Conservation (phyloP, 1,139 yeast genomes). For the Blastobotrys capitulatus region DNA sequence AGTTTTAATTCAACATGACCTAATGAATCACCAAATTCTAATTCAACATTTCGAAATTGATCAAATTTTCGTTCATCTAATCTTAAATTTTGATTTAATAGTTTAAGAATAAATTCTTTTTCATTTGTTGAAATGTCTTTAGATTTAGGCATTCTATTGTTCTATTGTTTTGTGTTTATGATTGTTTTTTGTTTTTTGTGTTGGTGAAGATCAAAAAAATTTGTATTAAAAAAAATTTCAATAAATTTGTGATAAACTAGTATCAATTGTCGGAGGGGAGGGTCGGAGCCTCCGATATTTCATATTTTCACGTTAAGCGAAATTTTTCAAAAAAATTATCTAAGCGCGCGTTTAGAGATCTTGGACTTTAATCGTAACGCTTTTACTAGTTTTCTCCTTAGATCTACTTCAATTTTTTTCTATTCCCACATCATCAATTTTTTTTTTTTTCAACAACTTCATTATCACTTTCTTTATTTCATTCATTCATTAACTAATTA, state of each 20-base stretch:
- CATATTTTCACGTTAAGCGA: too few relatives aligned
- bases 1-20: slow-evolving; percentile 77
- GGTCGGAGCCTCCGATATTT: too few relatives aligned
- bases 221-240: too few relatives aligned
- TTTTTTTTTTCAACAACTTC: not conserved
- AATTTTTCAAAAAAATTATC: too few relatives aligned
- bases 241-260: not conserved
- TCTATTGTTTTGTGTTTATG: not conserved
- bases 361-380: too few relatives aligned
- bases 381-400: too few relatives aligned
- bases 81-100: slow-evolving; percentile 54
- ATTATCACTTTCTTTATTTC: not conserved
- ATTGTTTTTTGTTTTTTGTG: not conserved
- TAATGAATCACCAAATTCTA: slow-evolving; percentile 60
- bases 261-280: too few relatives aligned
- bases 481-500: not conserved
- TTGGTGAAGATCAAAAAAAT: not conserved
- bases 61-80: slow-evolving; percentile 63
- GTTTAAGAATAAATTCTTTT: slow-evolving; percentile 52
- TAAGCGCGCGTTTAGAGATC: too few relatives aligned
- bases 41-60: slow-evolving; percentile 58
- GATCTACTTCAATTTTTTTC: not conserved
- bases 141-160: slow-evolving; percentile 45
- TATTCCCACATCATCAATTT: not conserved
- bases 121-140: slow-evolving; percentile 66